A percentile compares a stretch with the other conserved stretches of the same genome.
phyloP scores from a whole-genome alignment of 495 filamentous ascomycete species.

The Neurospora terricola region DNA sequence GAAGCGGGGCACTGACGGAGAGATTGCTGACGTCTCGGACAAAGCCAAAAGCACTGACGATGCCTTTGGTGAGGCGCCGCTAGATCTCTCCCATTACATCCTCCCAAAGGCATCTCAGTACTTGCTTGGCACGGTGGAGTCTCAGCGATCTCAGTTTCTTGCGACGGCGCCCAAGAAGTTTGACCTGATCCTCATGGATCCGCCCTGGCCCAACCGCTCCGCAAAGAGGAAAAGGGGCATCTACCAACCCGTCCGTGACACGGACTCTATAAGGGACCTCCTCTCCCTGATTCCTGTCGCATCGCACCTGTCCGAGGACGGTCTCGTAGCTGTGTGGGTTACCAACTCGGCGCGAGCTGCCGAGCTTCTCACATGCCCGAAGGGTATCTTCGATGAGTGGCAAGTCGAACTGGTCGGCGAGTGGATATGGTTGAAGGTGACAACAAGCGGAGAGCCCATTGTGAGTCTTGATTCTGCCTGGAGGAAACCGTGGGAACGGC shows the following conservation, averaged over 20 bases:
- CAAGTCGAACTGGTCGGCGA: constrained; percentile 61
- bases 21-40: constrained; percentile 35
- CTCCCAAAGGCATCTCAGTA: constrained; percentile 25
- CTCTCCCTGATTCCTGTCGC: constrained; percentile 45
- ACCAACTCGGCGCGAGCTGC: constrained; percentile 64
- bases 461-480: constrained; percentile 56
- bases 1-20: constrained; percentile 13
- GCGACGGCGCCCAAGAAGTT: constrained; percentile 37
- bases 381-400: constrained; percentile 48
- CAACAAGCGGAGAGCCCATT: constrained; percentile 57
- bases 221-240: constrained; percentile 52
- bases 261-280: constrained; percentile 29
- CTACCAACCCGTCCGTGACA: constrained; percentile 47
- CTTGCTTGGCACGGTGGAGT: constrained; percentile 33
- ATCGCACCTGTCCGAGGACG: constrained; percentile 42
- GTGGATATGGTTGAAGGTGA: constrained; percentile 90
- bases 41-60: constrained; percentile 35
- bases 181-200: constrained; percentile 77
- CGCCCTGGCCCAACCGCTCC: constrained; percentile 91
- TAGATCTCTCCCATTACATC: constrained; percentile 1
- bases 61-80: background rate
- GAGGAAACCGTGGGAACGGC: constrained; percentile 79
- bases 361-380: constrained; percentile 42
- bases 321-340: constrained; percentile 72
- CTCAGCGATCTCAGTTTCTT: constrained; percentile 21